Base-by-base conservation (phyloP, 176 grass and related monocot species). In the Cymbopogon citratus region DNA sequence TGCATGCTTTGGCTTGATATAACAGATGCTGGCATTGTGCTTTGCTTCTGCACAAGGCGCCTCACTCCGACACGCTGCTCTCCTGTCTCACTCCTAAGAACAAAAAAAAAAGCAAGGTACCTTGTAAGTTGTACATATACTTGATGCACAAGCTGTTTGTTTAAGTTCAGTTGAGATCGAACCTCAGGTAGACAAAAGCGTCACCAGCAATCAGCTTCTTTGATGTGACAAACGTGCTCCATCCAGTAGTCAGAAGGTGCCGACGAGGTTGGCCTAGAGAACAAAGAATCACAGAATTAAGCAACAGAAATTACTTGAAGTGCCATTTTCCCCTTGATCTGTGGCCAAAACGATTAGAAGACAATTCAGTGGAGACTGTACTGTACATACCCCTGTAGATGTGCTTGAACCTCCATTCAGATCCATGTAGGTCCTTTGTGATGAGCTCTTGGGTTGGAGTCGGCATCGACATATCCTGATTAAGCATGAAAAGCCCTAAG, bases 1-100 rank as follows among this genome's bases (percentile, higher is more conserved):
- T 99, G 96, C 96, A 99, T 99, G 92, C 96, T 99, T 80, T 99
- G 92, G 85, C 92, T 91, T 11, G 93, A 99, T 86, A 99, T 99
- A 68, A 99, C 96, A 65, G 96, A 95, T 34, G 87, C 83, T 3
- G 91, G 93, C 82, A 99, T 83, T 57, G 90, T 90, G 16, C 78
- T 86, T 70, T 99, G 92, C 73, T 95, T 92, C 75, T 94, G 88
- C 83, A 93, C 89, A 44, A 92, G 89, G 76, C 91, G 89, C 46
- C 92, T 93, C 18, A 93, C 96, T 78, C 96, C 96, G 2, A 99
- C 96, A 65, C 87, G 87, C 73, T 95, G 86, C 57, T 95, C 92
- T 54, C 96, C 92, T 48, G 80, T 95, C 73, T 95, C 96, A 15
- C 92, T 94, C 81, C 96, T 99, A 57, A n/a, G n/a, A n/a, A n/a